Percentiles rank a stretch among this genome's conserved stretches.
These are phyloP conservation scores for Rhodomyrtus tomentosa DNA, from an alignment of 345 rosid genomes.

Conservation along the genomic window DNA sequence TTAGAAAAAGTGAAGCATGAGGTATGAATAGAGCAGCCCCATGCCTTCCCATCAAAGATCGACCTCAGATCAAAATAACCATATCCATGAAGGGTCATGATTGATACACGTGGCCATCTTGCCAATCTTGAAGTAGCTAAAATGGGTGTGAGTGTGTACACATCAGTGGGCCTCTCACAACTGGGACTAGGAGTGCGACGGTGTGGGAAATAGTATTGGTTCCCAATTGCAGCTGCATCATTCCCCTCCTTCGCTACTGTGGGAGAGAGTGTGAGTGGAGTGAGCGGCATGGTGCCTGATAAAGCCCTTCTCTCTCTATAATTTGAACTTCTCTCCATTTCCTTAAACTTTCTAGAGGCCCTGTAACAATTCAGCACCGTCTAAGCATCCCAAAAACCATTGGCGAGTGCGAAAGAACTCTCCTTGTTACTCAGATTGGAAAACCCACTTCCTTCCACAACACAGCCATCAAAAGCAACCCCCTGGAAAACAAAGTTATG, in stretches of 20 bases:
- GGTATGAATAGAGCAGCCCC: background rate
- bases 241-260: background rate
- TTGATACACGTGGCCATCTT: background rate
- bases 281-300: background rate
- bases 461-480: background rate
- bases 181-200: background rate
- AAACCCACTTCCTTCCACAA: background rate
- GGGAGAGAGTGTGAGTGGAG: background rate
- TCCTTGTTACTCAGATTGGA: background rate
- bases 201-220: background rate
- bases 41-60: background rate
- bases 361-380: background rate
- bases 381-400: background rate
- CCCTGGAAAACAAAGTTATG: background rate
- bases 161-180: background rate
- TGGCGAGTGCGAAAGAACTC: background rate
- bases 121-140: background rate
- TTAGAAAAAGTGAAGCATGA: background rate
- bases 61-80: background rate
- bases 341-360: background rate
- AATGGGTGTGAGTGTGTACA: background rate
- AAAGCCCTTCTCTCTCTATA: background rate
- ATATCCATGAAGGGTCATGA: background rate
- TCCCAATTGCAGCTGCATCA: background rate
- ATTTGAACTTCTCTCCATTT: background rate